phyloP scores from a whole-genome alignment of 352 stramenopile genomes.

The Phytophthora podocarpi region DNA sequence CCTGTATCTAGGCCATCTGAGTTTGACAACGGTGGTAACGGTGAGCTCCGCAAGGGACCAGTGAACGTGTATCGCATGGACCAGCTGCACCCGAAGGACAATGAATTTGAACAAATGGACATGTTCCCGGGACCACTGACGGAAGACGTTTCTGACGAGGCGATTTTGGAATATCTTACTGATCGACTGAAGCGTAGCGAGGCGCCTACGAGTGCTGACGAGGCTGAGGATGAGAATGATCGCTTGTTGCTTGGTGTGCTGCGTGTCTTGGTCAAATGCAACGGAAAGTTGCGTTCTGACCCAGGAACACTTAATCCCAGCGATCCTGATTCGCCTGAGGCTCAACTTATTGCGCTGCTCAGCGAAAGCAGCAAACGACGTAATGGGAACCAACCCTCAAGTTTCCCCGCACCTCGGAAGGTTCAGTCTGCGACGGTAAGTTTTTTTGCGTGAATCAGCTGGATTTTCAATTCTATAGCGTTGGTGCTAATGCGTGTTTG shows the following conservation, averaged over 20 bases:
- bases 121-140: constrained; percentile 80
- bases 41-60: constrained; percentile 80
- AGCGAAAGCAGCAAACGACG: constrained; percentile 73
- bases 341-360: constrained; percentile 67
- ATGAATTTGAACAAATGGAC: constrained; percentile 71
- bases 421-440: constrained; percentile 47
- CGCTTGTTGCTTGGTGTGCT: constrained; percentile 74
- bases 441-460: background rate
- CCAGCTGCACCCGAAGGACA: constrained; percentile 74
- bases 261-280: constrained; percentile 76
- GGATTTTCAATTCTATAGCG: background rate
- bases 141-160: constrained; percentile 62
- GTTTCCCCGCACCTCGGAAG: constrained; percentile 55
- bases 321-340: constrained; percentile 66
- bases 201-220: constrained; percentile 7
- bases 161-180: constrained; percentile 72
- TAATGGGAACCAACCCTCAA: constrained; percentile 45
- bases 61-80: constrained; percentile 84
- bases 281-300: constrained; percentile 74
- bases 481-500: constrained; percentile 9
- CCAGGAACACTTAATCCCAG: constrained; percentile 38
- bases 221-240: constrained; percentile 61
- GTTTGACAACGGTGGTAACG: constrained; percentile 54
- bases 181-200: constrained; percentile 54
- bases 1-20: constrained; percentile 45